Conservation (phyloP, 768 basidiomycete species). For the Boletus rubroflammeus region DNA sequence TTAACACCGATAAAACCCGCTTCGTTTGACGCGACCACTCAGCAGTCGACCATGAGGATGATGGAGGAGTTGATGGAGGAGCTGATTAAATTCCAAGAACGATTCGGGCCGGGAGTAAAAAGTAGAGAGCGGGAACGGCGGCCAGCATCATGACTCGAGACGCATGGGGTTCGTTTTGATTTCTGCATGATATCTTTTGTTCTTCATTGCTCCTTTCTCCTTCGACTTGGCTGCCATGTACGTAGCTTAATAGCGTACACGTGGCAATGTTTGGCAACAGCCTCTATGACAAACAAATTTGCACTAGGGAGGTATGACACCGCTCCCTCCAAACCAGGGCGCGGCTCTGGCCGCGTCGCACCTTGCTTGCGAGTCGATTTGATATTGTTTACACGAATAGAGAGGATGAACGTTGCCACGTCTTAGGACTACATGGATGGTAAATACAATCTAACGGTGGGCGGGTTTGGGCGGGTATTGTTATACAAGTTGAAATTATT, state of each 20-base stretch:
- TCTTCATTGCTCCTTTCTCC: not conserved
- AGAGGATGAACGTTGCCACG: too few relatives aligned
- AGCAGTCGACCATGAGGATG: conserved; percentile 61
- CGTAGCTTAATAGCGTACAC: conserved; percentile 1
- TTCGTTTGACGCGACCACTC: conserved; percentile 12
- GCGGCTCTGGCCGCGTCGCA: too few relatives aligned
- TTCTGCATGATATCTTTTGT: conserved; percentile 16
- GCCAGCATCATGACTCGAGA: conserved; percentile 30
- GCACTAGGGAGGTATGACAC: not conserved
- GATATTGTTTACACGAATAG: too few relatives aligned
- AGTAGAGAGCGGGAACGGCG: conserved; percentile 52
- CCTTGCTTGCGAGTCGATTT: too few relatives aligned
- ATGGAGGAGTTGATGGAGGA: conserved; percentile 94
- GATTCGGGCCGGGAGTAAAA: conserved; percentile 63
- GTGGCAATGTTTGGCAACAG: conserved; percentile 29
- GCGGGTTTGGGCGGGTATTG: too few relatives aligned
- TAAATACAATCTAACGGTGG: too few relatives aligned
- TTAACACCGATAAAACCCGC: conserved; percentile 4
- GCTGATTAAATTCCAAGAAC: conserved; percentile 83
- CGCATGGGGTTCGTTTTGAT: conserved; percentile 3
- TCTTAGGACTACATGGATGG: too few relatives aligned
- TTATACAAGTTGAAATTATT: too few relatives aligned
- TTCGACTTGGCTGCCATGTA: not conserved
- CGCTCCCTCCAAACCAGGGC: too few relatives aligned
- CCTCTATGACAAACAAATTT: conserved; percentile 25